phyloP scores from a whole-genome alignment of 1,284 basidiomycete genomes.

The Caloboletus firmus region DNA sequence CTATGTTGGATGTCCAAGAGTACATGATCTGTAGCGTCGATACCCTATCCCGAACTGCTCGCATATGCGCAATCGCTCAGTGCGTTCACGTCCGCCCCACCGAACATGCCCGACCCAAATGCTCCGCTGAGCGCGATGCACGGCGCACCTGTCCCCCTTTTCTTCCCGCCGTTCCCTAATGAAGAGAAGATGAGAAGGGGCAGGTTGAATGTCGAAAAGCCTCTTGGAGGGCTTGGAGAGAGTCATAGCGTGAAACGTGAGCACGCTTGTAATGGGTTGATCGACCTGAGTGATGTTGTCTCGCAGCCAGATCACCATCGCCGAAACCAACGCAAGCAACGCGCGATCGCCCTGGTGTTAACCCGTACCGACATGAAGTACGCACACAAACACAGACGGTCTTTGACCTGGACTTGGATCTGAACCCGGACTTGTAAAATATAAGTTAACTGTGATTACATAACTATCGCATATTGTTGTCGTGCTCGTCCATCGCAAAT shows the following conservation, averaged over 20 bases:
- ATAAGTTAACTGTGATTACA: conserved; percentile 23
- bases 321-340: conserved; percentile 50
- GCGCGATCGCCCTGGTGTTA: conserved; percentile 51
- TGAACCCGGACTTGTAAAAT: conserved; percentile 69
- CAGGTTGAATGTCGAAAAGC: conserved; percentile 72
- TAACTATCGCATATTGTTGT: conserved; percentile 14
- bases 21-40: conserved; percentile 49
- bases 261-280: conserved; percentile 26
- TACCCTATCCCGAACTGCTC: conserved; percentile 77
- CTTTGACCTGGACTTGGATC: conserved; percentile 75
- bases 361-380: conserved; percentile 68
- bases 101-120: conserved; percentile 69
- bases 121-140: conserved; percentile 46
- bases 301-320: conserved; percentile 49
- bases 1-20: background rate
- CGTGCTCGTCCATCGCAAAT: conserved; percentile 13
- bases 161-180: conserved; percentile 84
- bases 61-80: conserved; percentile 79
- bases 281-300: background rate
- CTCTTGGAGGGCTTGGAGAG: conserved; percentile 72
- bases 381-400: conserved; percentile 56
- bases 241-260: conserved; percentile 74
- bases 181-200: conserved; percentile 85
- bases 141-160: conserved; percentile 68
- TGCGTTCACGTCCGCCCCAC: conserved; percentile 80